Evolutionary conservation across 1,284 basidiomycete genomes (phyloP).

Genomic region (Gastroboletus turbinatus): DNA sequence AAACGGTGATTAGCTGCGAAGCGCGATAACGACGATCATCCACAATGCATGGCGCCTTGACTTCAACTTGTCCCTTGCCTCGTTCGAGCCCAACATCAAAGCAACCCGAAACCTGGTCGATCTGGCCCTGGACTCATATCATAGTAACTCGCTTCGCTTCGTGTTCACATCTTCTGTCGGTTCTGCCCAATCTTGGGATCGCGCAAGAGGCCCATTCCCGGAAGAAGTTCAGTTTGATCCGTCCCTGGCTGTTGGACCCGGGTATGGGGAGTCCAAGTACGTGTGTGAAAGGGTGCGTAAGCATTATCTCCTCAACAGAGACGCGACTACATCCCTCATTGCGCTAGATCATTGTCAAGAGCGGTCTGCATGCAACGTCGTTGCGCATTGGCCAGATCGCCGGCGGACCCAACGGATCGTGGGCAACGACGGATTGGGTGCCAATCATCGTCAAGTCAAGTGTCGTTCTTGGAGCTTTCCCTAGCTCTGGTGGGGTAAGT

Average conservation of each 20-base stretch:
- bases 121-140: slow-evolving; percentile 3
- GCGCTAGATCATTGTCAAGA: slow-evolving; percentile 25
- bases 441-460: slow-evolving; percentile 34
- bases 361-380: slow-evolving; percentile 25
- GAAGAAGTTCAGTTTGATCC: slow-evolving; percentile 9
- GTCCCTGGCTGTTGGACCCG: not conserved
- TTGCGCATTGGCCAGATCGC: slow-evolving; percentile 36
- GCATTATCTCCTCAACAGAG: not conserved
- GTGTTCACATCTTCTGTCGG: slow-evolving; percentile 9
- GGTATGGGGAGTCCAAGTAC: slow-evolving; percentile 12
- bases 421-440: slow-evolving; percentile 36
- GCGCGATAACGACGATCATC: slow-evolving; percentile 3
- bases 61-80: slow-evolving; percentile 8
- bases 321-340: not conserved
- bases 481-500: slow-evolving; percentile 8
- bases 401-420: slow-evolving; percentile 29
- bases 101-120: slow-evolving; percentile 9
- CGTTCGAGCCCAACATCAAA: slow-evolving; percentile 5
- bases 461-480: slow-evolving; percentile 19
- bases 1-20: not conserved
- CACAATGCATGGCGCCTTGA: slow-evolving; percentile 17
- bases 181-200: slow-evolving; percentile 5
- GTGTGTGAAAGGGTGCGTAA: slow-evolving; percentile 9
- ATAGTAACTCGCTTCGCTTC: not conserved
- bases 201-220: slow-evolving; percentile 1